Evolutionary conservation across 2,329 filamentous ascomycete species (phyloP).

Genomic region (Aspergillus ochraceoroseus): DNA sequence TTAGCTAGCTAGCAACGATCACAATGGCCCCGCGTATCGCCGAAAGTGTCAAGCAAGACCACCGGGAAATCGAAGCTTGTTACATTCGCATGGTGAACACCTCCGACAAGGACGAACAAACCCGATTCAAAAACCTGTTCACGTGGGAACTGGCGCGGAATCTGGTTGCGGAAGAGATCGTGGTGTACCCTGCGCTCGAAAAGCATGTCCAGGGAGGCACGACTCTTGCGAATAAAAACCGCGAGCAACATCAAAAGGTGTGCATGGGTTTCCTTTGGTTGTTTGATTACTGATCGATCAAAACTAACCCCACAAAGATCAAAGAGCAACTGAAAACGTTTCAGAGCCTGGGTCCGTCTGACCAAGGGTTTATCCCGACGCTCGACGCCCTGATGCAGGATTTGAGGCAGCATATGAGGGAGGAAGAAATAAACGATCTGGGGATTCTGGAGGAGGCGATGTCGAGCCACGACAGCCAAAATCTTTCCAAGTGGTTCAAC

Average conservation of each 20-base stretch:
- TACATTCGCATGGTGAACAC: constrained; percentile 42
- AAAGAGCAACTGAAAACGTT: constrained; percentile 49
- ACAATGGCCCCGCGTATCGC: constrained; percentile 20
- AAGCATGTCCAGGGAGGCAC: constrained; percentile 44
- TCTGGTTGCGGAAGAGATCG: constrained; percentile 47
- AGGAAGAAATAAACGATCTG: constrained; percentile 49
- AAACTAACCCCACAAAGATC: constrained; percentile 35
- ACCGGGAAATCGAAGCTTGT: constrained; percentile 38
- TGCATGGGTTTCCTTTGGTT: too few relatives aligned
- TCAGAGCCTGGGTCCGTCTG: constrained; percentile 41
- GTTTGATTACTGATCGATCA: neutral
- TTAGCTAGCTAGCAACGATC: neutral
- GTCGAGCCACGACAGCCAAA: constrained; percentile 28
- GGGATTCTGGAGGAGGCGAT: constrained; percentile 46
- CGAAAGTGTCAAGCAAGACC: constrained; percentile 39
- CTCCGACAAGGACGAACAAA: constrained; percentile 39
- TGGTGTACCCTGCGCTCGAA: constrained; percentile 53
- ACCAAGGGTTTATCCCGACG: constrained; percentile 40
- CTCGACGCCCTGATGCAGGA: constrained; percentile 42
- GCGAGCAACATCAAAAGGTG: constrained; percentile 41
- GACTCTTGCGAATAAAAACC: constrained; percentile 44
- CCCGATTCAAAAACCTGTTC: constrained; percentile 48
- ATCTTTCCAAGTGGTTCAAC: constrained; percentile 43
- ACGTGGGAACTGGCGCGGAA: constrained; percentile 50
- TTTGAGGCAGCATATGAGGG: constrained; percentile 46